Conservation (phyloP, 2,329 filamentous ascomycete genomes). For the Sphaerulina musiva region DNA sequence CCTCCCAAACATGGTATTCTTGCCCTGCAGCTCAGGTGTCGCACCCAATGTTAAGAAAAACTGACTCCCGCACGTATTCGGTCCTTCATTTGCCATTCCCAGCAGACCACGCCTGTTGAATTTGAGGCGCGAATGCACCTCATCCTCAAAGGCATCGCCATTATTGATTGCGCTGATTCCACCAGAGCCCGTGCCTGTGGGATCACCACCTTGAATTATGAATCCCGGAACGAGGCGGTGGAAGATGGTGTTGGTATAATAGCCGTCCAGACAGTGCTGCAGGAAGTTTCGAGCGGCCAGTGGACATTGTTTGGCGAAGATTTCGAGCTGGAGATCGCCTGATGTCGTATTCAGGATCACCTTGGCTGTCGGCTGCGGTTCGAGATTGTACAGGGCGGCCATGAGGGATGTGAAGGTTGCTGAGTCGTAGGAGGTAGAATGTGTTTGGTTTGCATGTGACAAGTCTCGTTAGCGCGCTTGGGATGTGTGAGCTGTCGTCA, state of each 20-base stretch:
- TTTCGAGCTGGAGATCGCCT: constrained; percentile 82
- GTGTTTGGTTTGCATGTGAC: too few species aligned
- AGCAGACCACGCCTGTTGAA: constrained; percentile 86
- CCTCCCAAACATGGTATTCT: constrained; percentile 89
- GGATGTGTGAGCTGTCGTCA: neutral
- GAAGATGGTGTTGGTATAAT: constrained; percentile 90
- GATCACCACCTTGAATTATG: constrained; percentile 89
- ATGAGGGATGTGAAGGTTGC: constrained; percentile 43
- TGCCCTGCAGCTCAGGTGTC: constrained; percentile 77
- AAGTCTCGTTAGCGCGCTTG: too few species aligned
- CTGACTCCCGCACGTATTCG: constrained; percentile 83
- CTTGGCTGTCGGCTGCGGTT: constrained; percentile 88
- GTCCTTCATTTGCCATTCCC: constrained; percentile 91
- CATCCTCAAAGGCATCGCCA: constrained; percentile 74
- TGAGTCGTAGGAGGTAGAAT: too few species aligned
- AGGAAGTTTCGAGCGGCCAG: constrained; percentile 91
- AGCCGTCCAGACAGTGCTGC: constrained; percentile 88
- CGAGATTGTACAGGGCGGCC: constrained; percentile 88
- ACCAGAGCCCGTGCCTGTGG: constrained; percentile 83
- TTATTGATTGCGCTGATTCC: constrained; percentile 90
- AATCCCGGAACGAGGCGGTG: constrained; percentile 89
- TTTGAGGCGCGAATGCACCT: constrained; percentile 85
- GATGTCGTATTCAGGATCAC: constrained; percentile 83
- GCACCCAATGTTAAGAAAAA: constrained; percentile 89
- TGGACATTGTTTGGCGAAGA: constrained; percentile 92